Conservation (phyloP, 2,329 filamentous ascomycete species). For the Elsinoe batatas region DNA sequence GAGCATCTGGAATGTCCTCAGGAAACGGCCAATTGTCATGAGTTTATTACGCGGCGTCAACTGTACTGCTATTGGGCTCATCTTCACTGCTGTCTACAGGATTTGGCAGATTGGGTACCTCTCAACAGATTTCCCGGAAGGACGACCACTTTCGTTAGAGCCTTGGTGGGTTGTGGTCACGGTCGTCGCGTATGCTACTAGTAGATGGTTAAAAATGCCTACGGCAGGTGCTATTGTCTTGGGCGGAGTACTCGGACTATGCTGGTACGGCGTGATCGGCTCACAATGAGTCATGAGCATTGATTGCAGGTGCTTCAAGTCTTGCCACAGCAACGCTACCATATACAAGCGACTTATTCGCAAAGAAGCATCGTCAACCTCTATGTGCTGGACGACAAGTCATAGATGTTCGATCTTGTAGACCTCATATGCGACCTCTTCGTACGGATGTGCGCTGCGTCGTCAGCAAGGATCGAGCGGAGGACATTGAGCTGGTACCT, state of each 20-base stretch:
- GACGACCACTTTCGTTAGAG: conserved; percentile 30
- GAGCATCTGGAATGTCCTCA: conserved; percentile 30
- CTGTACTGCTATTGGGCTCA: conserved; percentile 34
- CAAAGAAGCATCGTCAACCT: not conserved
- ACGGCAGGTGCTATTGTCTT: conserved; percentile 32
- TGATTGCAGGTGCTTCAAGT: not conserved
- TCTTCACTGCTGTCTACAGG: conserved; percentile 37
- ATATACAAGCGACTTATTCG: not conserved
- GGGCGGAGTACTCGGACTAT: conserved; percentile 31
- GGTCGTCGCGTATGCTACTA: conserved; percentile 32
- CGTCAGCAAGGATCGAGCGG: not conserved
- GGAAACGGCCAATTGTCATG: conserved; percentile 27
- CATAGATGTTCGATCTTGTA: conserved; percentile 37
- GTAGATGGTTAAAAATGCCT: conserved; percentile 31
- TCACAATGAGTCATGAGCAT: not conserved
- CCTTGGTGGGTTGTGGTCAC: conserved; percentile 39
- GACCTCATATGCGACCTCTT: conserved; percentile 37
- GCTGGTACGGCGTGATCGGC: conserved; percentile 30
- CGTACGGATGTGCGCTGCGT: conserved; percentile 36
- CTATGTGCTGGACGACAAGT: no score
- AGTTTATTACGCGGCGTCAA: conserved; percentile 32
- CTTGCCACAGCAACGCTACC: not conserved
- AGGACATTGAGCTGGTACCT: conserved; percentile 35
- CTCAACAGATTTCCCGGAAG: conserved; percentile 27
- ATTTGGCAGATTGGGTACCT: conserved; percentile 37